phyloP scores from a whole-genome alignment of 1,284 basidiomycete species.

The Tylopilus sp. region DNA sequence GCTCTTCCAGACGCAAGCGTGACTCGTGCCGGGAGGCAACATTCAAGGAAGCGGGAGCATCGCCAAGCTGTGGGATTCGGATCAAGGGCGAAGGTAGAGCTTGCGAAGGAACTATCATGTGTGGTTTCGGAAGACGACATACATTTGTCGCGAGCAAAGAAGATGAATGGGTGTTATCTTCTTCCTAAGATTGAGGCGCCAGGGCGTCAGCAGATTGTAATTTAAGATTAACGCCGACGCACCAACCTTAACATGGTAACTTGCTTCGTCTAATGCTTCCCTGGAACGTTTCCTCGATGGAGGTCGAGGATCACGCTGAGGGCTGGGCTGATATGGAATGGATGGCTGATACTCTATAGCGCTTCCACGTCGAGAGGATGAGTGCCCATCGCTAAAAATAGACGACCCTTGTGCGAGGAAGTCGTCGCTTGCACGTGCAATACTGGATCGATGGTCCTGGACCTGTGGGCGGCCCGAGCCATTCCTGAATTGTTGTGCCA shows the following conservation, averaged over 20 bases:
- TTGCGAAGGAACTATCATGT: constrained; percentile 26
- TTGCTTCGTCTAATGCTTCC: constrained; percentile 29
- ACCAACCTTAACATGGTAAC: constrained; percentile 34
- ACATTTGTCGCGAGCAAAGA: constrained; percentile 19
- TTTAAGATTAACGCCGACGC: constrained; percentile 30
- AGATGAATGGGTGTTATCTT: constrained; percentile 18
- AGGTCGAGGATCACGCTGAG: constrained; percentile 20
- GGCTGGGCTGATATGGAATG: constrained; percentile 14
- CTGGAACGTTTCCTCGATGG: constrained; percentile 36
- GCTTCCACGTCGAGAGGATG: constrained; percentile 19
- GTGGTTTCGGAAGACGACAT: constrained; percentile 25
- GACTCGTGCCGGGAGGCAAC: constrained; percentile 22
- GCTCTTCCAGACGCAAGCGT: constrained; percentile 26
- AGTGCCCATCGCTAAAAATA: constrained; percentile 28
- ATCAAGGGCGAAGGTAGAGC: constrained; percentile 12
- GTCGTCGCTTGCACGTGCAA: constrained; percentile 33
- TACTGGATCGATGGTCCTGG: constrained; percentile 34
- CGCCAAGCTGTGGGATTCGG: constrained; percentile 18
- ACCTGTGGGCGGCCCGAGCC: constrained; percentile 20
- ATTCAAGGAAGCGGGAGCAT: constrained; percentile 8
- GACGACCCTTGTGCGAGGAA: constrained; percentile 36
- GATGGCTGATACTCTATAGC: constrained; percentile 21
- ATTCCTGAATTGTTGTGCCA: constrained; percentile 24
- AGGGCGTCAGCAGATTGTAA: constrained; percentile 25
- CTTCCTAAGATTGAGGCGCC: constrained; percentile 28